Evolutionary conservation across 306 rosid species (phyloP).

Genomic region (Prinsepia uniflora): DNA sequence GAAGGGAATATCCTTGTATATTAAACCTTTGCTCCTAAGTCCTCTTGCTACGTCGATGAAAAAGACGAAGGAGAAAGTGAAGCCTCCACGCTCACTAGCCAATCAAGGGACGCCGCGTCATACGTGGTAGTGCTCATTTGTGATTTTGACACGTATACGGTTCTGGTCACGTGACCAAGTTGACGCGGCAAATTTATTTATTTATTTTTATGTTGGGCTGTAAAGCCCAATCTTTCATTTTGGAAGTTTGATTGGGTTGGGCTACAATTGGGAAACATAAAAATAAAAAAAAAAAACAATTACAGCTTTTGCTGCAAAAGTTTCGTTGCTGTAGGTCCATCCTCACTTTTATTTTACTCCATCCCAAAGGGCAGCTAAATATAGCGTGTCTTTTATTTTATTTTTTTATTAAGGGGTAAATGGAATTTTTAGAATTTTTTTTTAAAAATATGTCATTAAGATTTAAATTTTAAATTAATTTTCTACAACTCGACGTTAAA

Average conservation of each 20-base stretch:
- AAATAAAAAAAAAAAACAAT: too few relatives aligned
- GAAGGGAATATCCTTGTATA: neutral
- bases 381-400: too few relatives aligned
- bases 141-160: neutral
- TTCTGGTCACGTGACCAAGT: neutral
- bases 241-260: neutral
- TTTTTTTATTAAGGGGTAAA: too few relatives aligned
- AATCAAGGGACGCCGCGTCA: conserved; percentile 9
- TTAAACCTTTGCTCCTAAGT: neutral
- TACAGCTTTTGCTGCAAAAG: too few relatives aligned
- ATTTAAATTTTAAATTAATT: too few relatives aligned
- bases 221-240: neutral
- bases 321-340: too few relatives aligned
- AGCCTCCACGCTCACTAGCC: neutral
- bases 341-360: too few relatives aligned
- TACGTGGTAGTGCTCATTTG: neutral
- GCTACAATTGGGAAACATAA: neutral
- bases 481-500: too few relatives aligned
- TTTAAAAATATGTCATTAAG: too few relatives aligned
- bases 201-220: neutral
- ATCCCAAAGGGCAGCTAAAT: too few relatives aligned
- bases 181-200: conserved; percentile 4
- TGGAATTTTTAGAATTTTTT: too few relatives aligned
- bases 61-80: neutral
- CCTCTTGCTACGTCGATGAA: conserved; percentile 1